Evolutionary conservation across 768 basidiomycete species (phyloP), one percentile per base, ranked within the genome.

Genomic region (Tricholoma matsutake): DNA sequence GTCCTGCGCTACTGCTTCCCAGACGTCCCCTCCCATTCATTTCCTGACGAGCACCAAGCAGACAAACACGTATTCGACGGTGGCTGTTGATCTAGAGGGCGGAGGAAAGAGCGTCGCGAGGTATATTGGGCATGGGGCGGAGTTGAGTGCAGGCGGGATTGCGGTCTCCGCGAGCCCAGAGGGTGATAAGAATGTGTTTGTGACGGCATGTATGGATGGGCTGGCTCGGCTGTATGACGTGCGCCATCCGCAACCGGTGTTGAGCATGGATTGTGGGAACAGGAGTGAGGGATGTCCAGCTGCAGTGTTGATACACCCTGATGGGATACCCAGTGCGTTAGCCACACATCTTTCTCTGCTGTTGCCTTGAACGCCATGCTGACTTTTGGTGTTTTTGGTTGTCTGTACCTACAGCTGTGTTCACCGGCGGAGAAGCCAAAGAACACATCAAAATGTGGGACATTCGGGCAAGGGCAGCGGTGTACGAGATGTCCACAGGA

Each of bases 371-470:
- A 32, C 9, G n/a, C 16, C 2, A 10, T 22, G 51, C 16, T 51
- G 37, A n/a, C 37, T 6, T 53, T n/a, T n/a, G n/a, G 13, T 31
- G 14, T 53, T 52, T 58, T 37, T 22, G n/a, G n/a, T 43, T 43
- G 41, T 25, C 22, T 25, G 22, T 25, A 37, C 18, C 55, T 11
- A 6, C 34, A 75, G 70, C 66, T 11, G 54, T 73, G 1, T 77
- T 80, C 61, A 71, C 75, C 0, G 76, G 73, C 1, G 60, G 69
- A 3, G 61, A 60, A 22, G 51, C 53, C 2, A 63, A 65, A 4
- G 72, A 81, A 58, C 63, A 70, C 8, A 73, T 81, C 64, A 74
- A 73, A 43, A n/a, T 79, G 32, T 81, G 79, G 79, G 79, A 82
- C 58, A 55, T 79, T 11, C 76, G 79, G 35, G 73, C 75, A 0